Evolutionary conservation across 257 asterid species (phyloP), one percentile per base, ranked within the genome.

Genomic region (Gynochthodes officinalis): DNA sequence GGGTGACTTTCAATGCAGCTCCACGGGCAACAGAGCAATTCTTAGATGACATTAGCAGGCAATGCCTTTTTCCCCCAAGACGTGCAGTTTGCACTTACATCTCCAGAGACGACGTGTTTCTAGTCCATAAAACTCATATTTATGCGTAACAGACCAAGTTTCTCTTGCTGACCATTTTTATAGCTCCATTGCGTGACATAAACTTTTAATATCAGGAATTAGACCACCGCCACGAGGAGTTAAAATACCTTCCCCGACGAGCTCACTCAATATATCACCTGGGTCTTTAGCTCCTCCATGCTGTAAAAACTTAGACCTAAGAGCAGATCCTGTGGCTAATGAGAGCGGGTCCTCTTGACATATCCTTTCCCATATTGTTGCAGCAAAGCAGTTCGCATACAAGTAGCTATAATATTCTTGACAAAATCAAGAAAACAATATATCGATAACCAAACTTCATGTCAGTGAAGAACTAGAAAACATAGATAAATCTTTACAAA

Each of bases 211-310:
- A 64, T 90, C 90, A 1, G 99, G 99, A 76, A 88, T 70, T 48
- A 94, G 77, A 49, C 98, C 97, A 50, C 90, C 93, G 60, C 74
- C 73, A 7, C 69, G 80, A 44, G 72, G 78, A 75, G 82, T 82
- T 70, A 76, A 39, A 3, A 77, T 85, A 61, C 85, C 75, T 64
- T 81, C 66, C 37, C 96, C 97, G 10, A 77, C 95, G 2, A 94
- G 95, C 78, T 94, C 96, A 21, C 80, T 78, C 81, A 94, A 80
- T 80, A 94, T 85, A 69, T 69, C 44, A 64, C 84, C 86, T 21
- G 99, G 89, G 71, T 91, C 98, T 84, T 88, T 91, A 75, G 99
- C 98, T 77, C 99, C 98, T 71, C 99, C 99, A 42, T 87, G 93
- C 77, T 82, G 93, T 83, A 94, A 81, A 74, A 94, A 83, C 78